Conservation (phyloP, 164 flowering plant species). For the Vitis labrusca region DNA sequence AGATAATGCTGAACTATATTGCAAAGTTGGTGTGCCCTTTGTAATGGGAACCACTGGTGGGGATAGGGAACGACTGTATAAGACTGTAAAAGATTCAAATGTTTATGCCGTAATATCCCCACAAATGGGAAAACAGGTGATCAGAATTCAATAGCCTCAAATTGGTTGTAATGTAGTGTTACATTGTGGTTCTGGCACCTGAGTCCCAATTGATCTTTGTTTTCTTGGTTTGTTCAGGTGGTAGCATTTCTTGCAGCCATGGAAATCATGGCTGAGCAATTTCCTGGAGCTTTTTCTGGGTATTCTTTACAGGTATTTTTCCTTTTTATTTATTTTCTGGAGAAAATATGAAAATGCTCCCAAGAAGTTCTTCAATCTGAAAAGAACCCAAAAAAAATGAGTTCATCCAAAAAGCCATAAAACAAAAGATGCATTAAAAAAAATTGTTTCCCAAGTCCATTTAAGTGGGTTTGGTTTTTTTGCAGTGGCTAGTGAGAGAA, state of each 20-base stretch:
- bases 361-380: too few relatives aligned
- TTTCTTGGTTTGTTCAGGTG: slow-evolving; percentile 49
- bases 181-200: not conserved
- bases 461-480: too few relatives aligned
- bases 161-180: not conserved
- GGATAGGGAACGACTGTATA: slow-evolving; percentile 63
- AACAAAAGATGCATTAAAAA: too few relatives aligned
- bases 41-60: slow-evolving; percentile 99
- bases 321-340: not conserved
- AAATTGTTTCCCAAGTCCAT: too few relatives aligned
- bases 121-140: slow-evolving; percentile 97
- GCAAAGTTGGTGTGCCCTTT: slow-evolving; percentile 91
- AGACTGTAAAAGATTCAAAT: slow-evolving; percentile 66
- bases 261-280: slow-evolving; percentile 93
- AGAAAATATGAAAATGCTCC: too few relatives aligned
- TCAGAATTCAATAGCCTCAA: not conserved
- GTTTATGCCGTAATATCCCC: slow-evolving; percentile 88
- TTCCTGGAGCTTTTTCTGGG: slow-evolving; percentile 94
- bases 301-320: slow-evolving; percentile 66
- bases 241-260: slow-evolving; percentile 96
- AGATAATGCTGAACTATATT: slow-evolving; percentile 83
- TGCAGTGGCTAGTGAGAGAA: too few relatives aligned
- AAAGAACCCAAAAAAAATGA: too few relatives aligned
- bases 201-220: slow-evolving; percentile 2
- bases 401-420: too few relatives aligned